Evolutionary conservation across 169 alveolate species (phyloP), one percentile per base, ranked within the genome.

Genomic region (Babesia caballi): DNA sequence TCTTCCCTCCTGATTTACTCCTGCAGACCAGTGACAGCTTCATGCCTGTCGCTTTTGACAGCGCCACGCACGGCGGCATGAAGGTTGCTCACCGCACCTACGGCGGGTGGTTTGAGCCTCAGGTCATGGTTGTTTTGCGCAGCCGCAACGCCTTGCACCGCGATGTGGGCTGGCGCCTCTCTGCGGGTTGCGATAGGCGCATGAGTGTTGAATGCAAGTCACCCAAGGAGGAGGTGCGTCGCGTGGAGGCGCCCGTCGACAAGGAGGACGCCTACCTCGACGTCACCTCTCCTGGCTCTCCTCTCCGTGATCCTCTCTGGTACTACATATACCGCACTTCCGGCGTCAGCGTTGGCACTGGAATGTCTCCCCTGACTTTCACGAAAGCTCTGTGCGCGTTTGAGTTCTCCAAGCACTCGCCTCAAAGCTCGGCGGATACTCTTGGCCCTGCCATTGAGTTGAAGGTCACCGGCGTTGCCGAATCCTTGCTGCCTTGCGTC

Each of bases 81-180:
- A 27, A 47, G 12, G 73, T 47, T 17, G 61, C 73, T 28, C 73
- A 63, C 73, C 61, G 50, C 46, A 11, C 14, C 25, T 63, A 46
- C 21, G 73, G 73, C 9, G 73, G 73, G 19, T 63, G 73, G 73
- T 63, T 63, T 41, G 73, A 63, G 60, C 58, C 60, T 0, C 60
- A 35, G 38, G 63, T 40, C 23, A 63, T 63, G 60, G 61, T 63
- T 6, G 51, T 63, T 9, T 14, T 63, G 9, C 27, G 36, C 12
- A 63, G 73, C 54, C 9, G 19, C 17, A 35, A 44, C 14, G 25
- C 44, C 2, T 8, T 63, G 12, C 49, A 63, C 50, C 42, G 60
- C 6, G 73, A 63, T 33, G 51, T 47, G 3, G 73, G 73, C 9
- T 63, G 58, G 73, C 17, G 61, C 2, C 49, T 63, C n/a, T 63